Evolutionary conservation across 441 rosid species (phyloP).

Genomic region (Gossypium laxum): DNA sequence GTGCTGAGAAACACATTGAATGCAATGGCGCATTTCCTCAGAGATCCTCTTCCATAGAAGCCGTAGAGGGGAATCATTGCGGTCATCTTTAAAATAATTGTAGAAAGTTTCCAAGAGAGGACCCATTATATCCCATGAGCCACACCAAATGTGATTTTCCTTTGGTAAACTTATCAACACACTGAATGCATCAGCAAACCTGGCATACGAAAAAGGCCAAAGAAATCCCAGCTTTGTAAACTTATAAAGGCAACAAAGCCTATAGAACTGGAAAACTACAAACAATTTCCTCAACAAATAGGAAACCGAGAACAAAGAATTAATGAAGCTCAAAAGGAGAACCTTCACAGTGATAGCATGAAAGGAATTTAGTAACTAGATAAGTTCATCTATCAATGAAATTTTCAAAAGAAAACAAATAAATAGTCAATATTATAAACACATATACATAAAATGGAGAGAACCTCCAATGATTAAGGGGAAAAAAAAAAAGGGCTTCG

Average conservation of each 20-base stretch:
- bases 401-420: background rate
- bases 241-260: background rate
- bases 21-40: conserved; percentile 58
- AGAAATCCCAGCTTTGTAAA: background rate
- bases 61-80: conserved; percentile 67
- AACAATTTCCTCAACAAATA: background rate
- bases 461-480: background rate
- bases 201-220: conserved; percentile 18
- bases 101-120: conserved; percentile 83
- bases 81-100: conserved; percentile 66
- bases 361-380: background rate
- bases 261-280: background rate
- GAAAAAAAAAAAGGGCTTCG: background rate
- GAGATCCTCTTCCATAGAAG: conserved; percentile 76
- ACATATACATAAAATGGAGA: background rate
- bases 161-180: conserved; percentile 54
- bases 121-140: conserved; percentile 70
- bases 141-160: conserved; percentile 85
- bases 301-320: background rate
- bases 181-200: conserved; percentile 82
- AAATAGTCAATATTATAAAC: background rate
- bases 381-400: background rate
- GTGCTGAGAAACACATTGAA: conserved; percentile 83
- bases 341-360: background rate
- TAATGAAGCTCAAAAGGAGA: conserved; percentile 1